Base-by-base conservation (phyloP, 192 early-diverging fungal species). In the Globomyces pollinis-pini region DNA sequence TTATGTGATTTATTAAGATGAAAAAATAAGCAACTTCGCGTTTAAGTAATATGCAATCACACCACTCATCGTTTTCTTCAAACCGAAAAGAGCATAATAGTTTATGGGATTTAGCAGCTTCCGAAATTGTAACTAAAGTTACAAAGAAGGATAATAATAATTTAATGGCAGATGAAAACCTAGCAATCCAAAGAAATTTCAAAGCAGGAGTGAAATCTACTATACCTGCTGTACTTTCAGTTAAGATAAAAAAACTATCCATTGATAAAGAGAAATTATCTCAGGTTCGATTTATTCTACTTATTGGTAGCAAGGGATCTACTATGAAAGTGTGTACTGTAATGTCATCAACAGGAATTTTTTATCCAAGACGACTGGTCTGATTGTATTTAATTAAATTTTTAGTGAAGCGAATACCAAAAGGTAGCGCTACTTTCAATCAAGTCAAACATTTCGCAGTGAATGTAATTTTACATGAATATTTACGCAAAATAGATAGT, bases 361-460 rank as follows among this genome's bases (percentile, higher is more conserved):
- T 12, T 16, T 16, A 16, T 15, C 50, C 1, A 52, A 24, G 21
- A 52, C 50, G 16, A 52, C 50, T 20, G 20, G 38, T 39, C 15
- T n/a, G 15, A 20, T 20, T 20, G 38, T 20, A 20, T 20, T 20
- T 15, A n/a, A 15, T 39, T 15, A 39, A 32, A 34, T 36, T 52
- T 15, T 52, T 18, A 52, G 66, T 62, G 4, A 54, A 29, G 3
- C 50, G 26, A 18, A 57, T 34, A 38, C 12, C 18, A 2, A 3
- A 28, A 16, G 64, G 68, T 0, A 58, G 57, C 7, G 26, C 71
- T 3, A 38, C 49, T 4, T 75, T 61, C 55, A 64, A 75, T 34
- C 70, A 75, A 50, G 57, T 56, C n/a, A 74, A 75, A 61, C 73
- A 75, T 44, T 74, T 72, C 45, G 63, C 73, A 15, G 28, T 31